These are phyloP conservation scores for Wickerhamia fluorescens DNA, from an alignment of 805 yeast genomes.

Conservation along the genomic window DNA sequence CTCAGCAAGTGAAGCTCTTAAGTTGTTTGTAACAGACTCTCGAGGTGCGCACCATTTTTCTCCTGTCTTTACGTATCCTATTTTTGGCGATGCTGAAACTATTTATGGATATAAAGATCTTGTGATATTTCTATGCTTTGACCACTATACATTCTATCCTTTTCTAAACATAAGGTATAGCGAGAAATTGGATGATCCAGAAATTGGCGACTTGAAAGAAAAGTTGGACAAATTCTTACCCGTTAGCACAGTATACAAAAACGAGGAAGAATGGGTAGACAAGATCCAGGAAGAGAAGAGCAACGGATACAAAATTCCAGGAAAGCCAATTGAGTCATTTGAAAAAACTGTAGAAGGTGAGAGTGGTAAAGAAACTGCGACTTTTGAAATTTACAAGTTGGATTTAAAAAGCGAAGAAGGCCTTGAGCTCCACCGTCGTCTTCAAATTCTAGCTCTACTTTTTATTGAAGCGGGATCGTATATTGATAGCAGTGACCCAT, in stretches of 20 bases:
- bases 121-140: conserved; percentile 60
- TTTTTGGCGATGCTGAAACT: conserved; percentile 86
- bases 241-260: conserved; percentile 48
- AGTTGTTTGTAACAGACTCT: conserved; percentile 49
- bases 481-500: conserved; percentile 66
- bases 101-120: conserved; percentile 78
- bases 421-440: conserved; percentile 51
- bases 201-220: conserved; percentile 52
- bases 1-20: conserved; percentile 63
- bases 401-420: conserved; percentile 36
- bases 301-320: conserved; percentile 34
- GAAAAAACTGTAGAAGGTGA: conserved; percentile 2
- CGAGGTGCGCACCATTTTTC: conserved; percentile 52
- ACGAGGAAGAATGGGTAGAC: conserved; percentile 65
- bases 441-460: conserved; percentile 73
- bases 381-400: conserved; percentile 47
- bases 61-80: conserved; percentile 86
- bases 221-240: conserved; percentile 58
- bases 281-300: conserved; percentile 42
- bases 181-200: conserved; percentile 45
- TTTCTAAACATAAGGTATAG: conserved; percentile 54
- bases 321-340: conserved; percentile 24
- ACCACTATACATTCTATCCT: conserved; percentile 67
- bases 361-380: not conserved
- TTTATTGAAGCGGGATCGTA: conserved; percentile 93